Evolutionary conservation across 148 eudicot genomes (phyloP), one percentile per base, ranked within the genome.

Genomic region (Drosera capensis): DNA sequence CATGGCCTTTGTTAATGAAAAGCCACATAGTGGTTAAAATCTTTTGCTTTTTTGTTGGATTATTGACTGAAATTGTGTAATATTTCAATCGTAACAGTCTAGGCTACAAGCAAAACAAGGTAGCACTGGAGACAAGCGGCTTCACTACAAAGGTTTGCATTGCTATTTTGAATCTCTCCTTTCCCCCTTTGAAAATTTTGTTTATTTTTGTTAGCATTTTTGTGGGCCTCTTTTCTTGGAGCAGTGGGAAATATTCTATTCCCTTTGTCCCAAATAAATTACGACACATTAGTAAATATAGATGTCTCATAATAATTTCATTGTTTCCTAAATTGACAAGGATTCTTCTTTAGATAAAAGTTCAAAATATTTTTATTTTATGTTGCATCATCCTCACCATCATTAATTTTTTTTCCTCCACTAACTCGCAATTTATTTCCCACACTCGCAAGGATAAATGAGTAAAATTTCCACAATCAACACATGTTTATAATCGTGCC

Each of bases 31-130:
- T 34, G 38, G 38, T 4, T 34, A 11, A 25, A 25, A 46, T 12
- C 19, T 7, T 13, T 23, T 3, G 7, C 11, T 28, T 0, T 28
- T 1, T n/a, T 21, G 49, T 25, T 25, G 7, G 3, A 24, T 14
- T 60, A 2, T 8, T 1, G 11, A 12, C 14, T 35, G 9, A 49
- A 36, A 20, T 25, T 45, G 37, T 49, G 12, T 38, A 47, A 14
- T 46, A 4, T 21, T 14, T 20, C 20, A 23, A 1, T 11, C 49
- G 43, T 25, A 72, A 65, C 86, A 86, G 95, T 78, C 95, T 51
- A 72, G 95, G 68, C 93, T 86, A 68, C 93, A 86, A 65, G 95
- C 95, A 68, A 86, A 81, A 75, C 93, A 86, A 60, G 95, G 78
- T 49, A 86, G 78, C 41, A 79, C 92, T 68, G 72, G 76, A 50